Percentiles rank a stretch among this genome's conserved stretches.
phyloP scores from a whole-genome alignment of 495 filamentous ascomycete genomes.

The Tuber borchii region DNA sequence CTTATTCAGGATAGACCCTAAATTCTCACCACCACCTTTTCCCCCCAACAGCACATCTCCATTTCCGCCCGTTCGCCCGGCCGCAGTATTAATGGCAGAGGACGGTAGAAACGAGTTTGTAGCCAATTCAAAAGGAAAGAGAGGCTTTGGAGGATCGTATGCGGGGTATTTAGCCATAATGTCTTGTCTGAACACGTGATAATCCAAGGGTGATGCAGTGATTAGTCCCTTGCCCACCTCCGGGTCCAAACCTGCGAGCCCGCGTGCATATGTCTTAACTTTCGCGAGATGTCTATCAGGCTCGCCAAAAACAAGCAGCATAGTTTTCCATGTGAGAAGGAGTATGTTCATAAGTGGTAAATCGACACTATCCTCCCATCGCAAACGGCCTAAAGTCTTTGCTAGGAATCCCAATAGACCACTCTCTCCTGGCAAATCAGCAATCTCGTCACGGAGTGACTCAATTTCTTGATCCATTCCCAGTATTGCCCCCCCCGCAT shows the following conservation, averaged over 20 bases:
- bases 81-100: conserved; percentile 45
- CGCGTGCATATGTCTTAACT: conserved; percentile 60
- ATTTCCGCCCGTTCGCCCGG: conserved; percentile 27
- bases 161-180: conserved; percentile 98
- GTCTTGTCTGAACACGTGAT: conserved; percentile 92
- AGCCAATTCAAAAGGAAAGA: conserved; percentile 80
- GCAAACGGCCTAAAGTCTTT: conserved; percentile 64
- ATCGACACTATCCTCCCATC: conserved; percentile 69
- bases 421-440: conserved; percentile 46
- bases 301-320: conserved; percentile 78
- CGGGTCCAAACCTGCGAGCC: conserved; percentile 42
- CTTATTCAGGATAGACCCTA: conserved; percentile 81
- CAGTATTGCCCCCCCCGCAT: conserved; percentile 6
- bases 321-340: conserved; percentile 81
- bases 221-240: conserved; percentile 56
- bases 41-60: conserved; percentile 34
- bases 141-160: conserved; percentile 77
- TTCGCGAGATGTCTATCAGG: conserved; percentile 57
- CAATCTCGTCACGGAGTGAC: conserved; percentile 43
- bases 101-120: conserved; percentile 86
- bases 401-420: conserved; percentile 66
- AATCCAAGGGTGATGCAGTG: conserved; percentile 88
- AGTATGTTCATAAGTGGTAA: conserved; percentile 50
- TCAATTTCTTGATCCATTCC: conserved; percentile 30
- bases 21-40: conserved; percentile 31